Percentiles rank a stretch among this genome's conserved stretches.
These are phyloP conservation scores for Suillus brevipes DNA, from an alignment of 768 basidiomycete genomes.

Conservation along the genomic window DNA sequence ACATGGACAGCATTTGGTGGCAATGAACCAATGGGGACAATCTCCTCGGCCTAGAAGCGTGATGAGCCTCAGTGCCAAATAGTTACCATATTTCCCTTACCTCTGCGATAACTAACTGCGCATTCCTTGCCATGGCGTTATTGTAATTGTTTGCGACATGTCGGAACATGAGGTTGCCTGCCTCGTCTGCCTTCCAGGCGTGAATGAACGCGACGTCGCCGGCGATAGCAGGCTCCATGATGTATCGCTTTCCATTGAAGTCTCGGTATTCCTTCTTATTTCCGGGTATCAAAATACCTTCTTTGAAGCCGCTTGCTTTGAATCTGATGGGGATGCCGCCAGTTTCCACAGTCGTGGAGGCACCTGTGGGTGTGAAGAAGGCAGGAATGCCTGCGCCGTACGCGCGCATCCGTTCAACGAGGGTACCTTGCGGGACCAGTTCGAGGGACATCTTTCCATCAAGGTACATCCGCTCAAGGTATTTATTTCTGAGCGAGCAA, in stretches of 20 bases:
- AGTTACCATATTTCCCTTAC: slow-evolving; percentile 31
- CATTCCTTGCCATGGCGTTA: slow-evolving; percentile 79
- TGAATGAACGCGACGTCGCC: slow-evolving; percentile 79
- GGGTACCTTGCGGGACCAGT: slow-evolving; percentile 83
- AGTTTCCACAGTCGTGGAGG: slow-evolving; percentile 71
- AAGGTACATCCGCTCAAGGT: slow-evolving; percentile 75
- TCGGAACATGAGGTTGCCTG: slow-evolving; percentile 84
- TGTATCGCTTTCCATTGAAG: slow-evolving; percentile 68
- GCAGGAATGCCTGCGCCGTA: slow-evolving; percentile 84
- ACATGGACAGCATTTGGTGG: slow-evolving; percentile 80
- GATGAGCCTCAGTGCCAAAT: neutral
- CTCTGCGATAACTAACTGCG: slow-evolving; percentile 83
- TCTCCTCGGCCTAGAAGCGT: slow-evolving; percentile 66
- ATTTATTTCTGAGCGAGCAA: slow-evolving; percentile 59
- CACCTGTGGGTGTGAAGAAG: slow-evolving; percentile 85
- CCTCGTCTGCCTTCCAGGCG: slow-evolving; percentile 87
- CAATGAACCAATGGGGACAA: slow-evolving; percentile 74
- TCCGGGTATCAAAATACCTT: slow-evolving; percentile 66
- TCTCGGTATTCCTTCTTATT: slow-evolving; percentile 68
- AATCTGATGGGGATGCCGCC: slow-evolving; percentile 74
- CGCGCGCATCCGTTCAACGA: slow-evolving; percentile 80
- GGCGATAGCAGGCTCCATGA: slow-evolving; percentile 72
- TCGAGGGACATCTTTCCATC: slow-evolving; percentile 76
- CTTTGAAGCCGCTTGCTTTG: slow-evolving; percentile 61
- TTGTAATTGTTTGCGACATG: slow-evolving; percentile 84